Evolutionary conservation across 352 stramenopile genomes (phyloP), one percentile per base, ranked within the genome.

Genomic region (Peronospora destructor): DNA sequence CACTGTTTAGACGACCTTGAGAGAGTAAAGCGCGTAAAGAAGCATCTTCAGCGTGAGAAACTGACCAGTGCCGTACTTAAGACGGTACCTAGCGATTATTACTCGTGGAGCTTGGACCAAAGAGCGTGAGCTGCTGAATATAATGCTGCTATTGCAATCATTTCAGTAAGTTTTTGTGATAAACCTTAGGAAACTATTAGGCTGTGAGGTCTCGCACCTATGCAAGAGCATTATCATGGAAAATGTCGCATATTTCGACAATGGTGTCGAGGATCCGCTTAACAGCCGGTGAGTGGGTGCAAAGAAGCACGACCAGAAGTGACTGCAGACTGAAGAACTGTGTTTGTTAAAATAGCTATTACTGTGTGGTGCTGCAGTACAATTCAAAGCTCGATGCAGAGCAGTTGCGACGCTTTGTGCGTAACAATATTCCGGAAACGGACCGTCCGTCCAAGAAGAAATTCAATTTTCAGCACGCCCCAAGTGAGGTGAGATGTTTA

Each of bases 221-320:
- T 95, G 84, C 66, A 95, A 95, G 64, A 93, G 78, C 52, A 95
- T 95, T 50, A 78, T 95, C 47, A 79, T 95, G 25, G 80, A 95
- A 53, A 95, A 95, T 63, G 84, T 79, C 41, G 68, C 79, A 46
- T 92, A 73, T 53, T 67, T 71, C 23, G 82, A 83, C 56, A 58
- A 43, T 19, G 66, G 68, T 16, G 55, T 71, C 1, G 66, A 84
- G 26, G 73, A 90, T 37, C 61, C 73, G 5, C 68, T 73, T 37
- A 87, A 86, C 47, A 85, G 76, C 42, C 61, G 74, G 73, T 87
- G 32, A 41, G 54, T 8, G 5, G 16, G 9, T 53, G 5, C 46
- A 43, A 13, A 34, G 23, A 13, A 37, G 8, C 37, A 35, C 8
- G 11, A 16, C 1, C 10, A 7, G 11, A 4, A 2, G 30, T 28